Evolutionary conservation across 2,329 filamentous ascomycete species (phyloP), one percentile per base, ranked within the genome.

Genomic region (Aureobasidium sp.): DNA sequence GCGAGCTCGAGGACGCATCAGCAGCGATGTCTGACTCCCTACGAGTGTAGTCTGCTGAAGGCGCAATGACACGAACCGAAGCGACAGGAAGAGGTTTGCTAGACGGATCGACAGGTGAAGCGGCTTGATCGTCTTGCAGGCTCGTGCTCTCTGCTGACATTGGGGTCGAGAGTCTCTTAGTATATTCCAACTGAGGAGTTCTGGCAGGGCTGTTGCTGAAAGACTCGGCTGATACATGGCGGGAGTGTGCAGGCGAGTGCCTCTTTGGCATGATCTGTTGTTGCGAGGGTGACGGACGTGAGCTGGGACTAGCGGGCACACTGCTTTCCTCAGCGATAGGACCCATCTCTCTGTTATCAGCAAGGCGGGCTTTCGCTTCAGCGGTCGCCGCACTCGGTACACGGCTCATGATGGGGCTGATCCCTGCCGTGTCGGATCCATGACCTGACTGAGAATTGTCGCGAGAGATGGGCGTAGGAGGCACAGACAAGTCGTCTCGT

Each of bases 391-490:
- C 72, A 62, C 80, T 80, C 6, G 81, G 78, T n/a, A 78, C 80
- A 57, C 77, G 75, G 65, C 78, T 81, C 71, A 88, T 86, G 60
- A 88, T 88, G 1, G 86, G 86, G 68, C 85, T 87, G 64, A 88
- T 84, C 31, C 78, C 78, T 39, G 74, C 77, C n/a, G 85, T 73
- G 44, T 75, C 79, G 2, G 72, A 73, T 12, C 70, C 71, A 5
- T 69, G 69, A 1, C 61, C 62, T 24, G 68, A 70, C 39, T 69
- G 67, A 12, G 70, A 70, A 59, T 76, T 77, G n/a, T 71, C 73
- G 60, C 74, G 73, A 39, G 81, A 81, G 45, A 78, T 71, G 11
- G 81, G 80, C 3, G 81, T 80, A 11, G 78, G 76, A 3, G 82
- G 82, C 45, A 79, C 75, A 6, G 77, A 78, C 37, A 77, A 77